Evolutionary conservation across 129 eudicot species (phyloP), one percentile per base, ranked within the genome.

Genomic region (Silybum marianum): DNA sequence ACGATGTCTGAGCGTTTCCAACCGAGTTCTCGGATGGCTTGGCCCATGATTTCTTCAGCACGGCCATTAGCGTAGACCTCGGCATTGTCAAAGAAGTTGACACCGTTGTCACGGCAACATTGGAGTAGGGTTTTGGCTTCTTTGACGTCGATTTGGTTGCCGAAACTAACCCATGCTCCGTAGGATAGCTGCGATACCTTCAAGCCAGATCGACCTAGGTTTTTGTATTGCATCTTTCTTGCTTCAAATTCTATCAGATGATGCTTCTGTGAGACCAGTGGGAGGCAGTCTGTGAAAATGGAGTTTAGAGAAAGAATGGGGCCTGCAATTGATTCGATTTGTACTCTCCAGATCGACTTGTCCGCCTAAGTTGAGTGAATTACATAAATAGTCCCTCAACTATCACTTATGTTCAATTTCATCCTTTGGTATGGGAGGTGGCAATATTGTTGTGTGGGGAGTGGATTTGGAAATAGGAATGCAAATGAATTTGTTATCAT

Each of bases 141-240:
- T 73, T 91, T 92, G 54, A 95, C 97, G 78, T 95, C 99, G 2
- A 95, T 73, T 24, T 95, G 98, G 82, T 95, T 95, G 81, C 98
- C 99, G 91, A 92, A 95, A 69, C 91, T 88, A 7, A 95, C 94
- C 99, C 99, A 95, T 6, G 99, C 98, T 14, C 98, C 98, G 79
- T 86, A 95, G 0, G 97, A 92, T 4, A 95, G 90, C 71, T 95
- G 98, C 39, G 95, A 90, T 16, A 95, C 99, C 22, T 88, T 92
- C 18, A 95, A 84, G 7, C 99, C 98, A 2, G 98, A 89, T 76
- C 93, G 87, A 0, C 99, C 98, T 0, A 95, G 88, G 85, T 95
- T 91, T 65, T 87, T 92, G 97, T 95, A 95, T 84, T 92, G 93
- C 99, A 95, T 95, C 9, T 63, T 62, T 66, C 92, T 16, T 0